A percentile compares a stretch with the other conserved stretches of the same genome.
Evolutionary conservation across 257 asterid genomes (phyloP).

Genomic region (Nicotiana undulata): DNA sequence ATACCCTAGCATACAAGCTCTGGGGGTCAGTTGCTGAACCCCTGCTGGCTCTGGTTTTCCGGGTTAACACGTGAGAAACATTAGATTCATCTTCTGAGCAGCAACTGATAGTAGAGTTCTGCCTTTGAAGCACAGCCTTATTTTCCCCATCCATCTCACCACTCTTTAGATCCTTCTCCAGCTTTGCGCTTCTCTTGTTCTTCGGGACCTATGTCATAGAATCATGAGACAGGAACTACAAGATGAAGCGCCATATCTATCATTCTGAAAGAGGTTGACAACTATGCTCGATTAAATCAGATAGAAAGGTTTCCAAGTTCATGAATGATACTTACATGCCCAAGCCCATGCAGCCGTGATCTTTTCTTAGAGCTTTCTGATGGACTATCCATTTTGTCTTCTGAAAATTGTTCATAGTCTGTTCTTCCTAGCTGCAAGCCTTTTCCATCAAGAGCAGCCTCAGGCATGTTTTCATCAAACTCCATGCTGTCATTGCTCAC

Average conservation of each 20-base stretch:
- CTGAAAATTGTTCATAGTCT: conserved; percentile 8
- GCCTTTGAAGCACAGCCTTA: conserved; percentile 15
- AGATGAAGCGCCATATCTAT: background rate
- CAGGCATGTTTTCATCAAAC: conserved; percentile 15
- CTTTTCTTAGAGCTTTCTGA: conserved; percentile 38
- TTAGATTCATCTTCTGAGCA: conserved; percentile 46
- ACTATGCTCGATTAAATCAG: background rate
- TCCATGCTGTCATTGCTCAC: conserved; percentile 27
- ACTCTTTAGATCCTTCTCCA: conserved; percentile 29
- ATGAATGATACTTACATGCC: conserved; percentile 10
- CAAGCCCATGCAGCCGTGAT: conserved; percentile 18
- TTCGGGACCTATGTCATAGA: conserved; percentile 26
- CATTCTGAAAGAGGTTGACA: background rate
- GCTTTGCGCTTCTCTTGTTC: conserved; percentile 18
- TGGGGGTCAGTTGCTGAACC: conserved; percentile 85
- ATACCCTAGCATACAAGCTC: conserved; percentile 91
- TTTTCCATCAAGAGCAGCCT: background rate
- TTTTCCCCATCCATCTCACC: background rate
- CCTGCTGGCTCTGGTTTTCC: conserved; percentile 47
- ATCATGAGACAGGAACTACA: background rate
- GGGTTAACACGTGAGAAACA: conserved; percentile 29
- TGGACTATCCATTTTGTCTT: conserved; percentile 15
- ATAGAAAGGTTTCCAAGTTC: background rate
- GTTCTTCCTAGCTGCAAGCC: background rate
- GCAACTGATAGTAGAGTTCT: conserved; percentile 28